Evolutionary conservation across 1,139 yeast genomes (phyloP).

Genomic region (Wickerhamomyces sp.): DNA sequence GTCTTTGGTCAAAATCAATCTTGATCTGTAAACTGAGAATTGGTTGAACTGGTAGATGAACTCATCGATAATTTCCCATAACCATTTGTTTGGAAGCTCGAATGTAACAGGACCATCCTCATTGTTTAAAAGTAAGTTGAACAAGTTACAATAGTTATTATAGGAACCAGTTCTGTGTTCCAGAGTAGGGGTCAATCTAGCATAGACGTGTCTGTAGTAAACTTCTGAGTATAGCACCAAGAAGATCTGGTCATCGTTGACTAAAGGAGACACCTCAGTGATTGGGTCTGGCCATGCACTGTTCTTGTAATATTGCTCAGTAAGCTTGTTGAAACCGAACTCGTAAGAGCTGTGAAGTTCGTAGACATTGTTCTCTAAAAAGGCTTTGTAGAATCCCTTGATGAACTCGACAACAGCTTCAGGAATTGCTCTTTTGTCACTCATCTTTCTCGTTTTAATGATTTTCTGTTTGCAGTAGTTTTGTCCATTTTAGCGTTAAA

Average conservation of each 20-base stretch:
- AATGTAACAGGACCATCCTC: conserved; percentile 38
- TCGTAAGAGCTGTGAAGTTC: conserved; percentile 43
- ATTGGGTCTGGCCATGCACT: conserved; percentile 44
- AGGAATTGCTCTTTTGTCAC: conserved; percentile 27
- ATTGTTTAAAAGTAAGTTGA: conserved; percentile 39
- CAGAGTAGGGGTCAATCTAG: conserved; percentile 37
- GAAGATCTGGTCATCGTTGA: conserved; percentile 39
- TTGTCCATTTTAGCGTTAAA: background rate
- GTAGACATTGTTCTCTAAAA: conserved; percentile 37
- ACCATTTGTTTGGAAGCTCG: conserved; percentile 44
- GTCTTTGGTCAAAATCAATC: conserved; percentile 30
- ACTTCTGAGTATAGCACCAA: conserved; percentile 43
- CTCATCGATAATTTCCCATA: conserved; percentile 49
- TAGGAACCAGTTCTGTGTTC: conserved; percentile 43
- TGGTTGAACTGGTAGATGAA: conserved; percentile 46
- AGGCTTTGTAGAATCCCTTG: conserved; percentile 37
- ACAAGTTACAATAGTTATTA: conserved; percentile 44
- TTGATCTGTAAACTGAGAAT: conserved; percentile 38
- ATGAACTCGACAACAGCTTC: conserved; percentile 41
- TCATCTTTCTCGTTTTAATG: background rate
- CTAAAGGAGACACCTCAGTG: conserved; percentile 37
- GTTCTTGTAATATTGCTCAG: conserved; percentile 39
- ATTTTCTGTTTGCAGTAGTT: background rate
- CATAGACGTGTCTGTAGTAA: conserved; percentile 44
- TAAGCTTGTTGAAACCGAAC: conserved; percentile 38